Conservation (phyloP, 2,329 filamentous ascomycete genomes). For the Trichoderma atroviride region DNA sequence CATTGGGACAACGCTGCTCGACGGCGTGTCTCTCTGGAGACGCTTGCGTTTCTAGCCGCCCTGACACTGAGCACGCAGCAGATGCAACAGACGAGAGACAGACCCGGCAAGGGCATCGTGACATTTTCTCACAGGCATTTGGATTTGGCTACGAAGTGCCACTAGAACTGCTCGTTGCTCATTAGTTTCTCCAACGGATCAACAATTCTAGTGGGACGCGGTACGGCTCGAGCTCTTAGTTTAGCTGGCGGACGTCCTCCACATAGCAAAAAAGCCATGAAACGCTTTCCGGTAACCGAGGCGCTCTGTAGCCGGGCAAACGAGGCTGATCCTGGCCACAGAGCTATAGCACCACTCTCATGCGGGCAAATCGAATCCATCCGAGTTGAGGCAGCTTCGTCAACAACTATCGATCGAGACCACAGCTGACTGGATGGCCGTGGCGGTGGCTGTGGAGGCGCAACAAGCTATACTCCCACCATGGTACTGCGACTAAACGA, state of each 20-base stretch:
- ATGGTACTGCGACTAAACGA: not conserved
- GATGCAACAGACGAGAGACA: not conserved
- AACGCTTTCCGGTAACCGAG: slow-evolving; percentile 18
- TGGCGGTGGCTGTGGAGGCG: slow-evolving; percentile 20
- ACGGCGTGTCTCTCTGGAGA: not conserved
- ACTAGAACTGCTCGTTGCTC: not conserved
- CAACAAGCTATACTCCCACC: not conserved
- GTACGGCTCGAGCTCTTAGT: slow-evolving; percentile 31
- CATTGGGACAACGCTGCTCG: not conserved
- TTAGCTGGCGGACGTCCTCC: slow-evolving; percentile 24
- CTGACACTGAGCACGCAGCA: not conserved
- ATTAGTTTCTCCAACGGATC: slow-evolving; percentile 13
- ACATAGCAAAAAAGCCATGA: slow-evolving; percentile 12
- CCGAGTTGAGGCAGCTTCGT: not conserved
- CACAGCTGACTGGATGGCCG: not conserved
- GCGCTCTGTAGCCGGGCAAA: not conserved
- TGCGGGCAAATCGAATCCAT: not conserved
- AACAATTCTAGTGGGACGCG: slow-evolving; percentile 28
- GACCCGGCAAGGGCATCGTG: not conserved
- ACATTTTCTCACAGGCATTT: not conserved
- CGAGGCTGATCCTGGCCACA: not conserved
- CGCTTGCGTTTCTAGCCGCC: not conserved
- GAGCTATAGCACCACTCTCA: not conserved
- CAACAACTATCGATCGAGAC: not conserved
- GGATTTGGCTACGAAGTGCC: not conserved